Evolutionary conservation across 225 moss, liverwort and hornwort species (phyloP).

Genomic region (Asterella californica): DNA sequence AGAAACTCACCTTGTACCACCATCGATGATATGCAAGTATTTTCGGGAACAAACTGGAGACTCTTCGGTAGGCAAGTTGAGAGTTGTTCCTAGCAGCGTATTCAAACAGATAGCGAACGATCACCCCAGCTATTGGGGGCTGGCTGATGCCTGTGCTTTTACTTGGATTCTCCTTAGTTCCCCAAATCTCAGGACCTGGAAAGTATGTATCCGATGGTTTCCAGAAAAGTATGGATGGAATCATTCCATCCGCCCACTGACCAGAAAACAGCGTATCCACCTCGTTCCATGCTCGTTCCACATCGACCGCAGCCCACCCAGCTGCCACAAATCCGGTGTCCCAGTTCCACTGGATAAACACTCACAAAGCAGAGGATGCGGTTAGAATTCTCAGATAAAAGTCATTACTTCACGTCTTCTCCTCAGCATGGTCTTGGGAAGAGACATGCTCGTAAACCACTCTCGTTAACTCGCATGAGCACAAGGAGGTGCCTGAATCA

Average conservation of each 20-base stretch:
- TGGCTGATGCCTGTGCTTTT: conserved; percentile 44
- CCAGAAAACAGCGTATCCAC: conserved; percentile 36
- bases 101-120: conserved; percentile 36
- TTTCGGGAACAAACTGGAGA: conserved; percentile 33
- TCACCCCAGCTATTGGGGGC: conserved; percentile 40
- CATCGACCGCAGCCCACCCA: conserved; percentile 44
- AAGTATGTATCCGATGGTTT: conserved; percentile 46
- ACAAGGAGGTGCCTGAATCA: background rate
- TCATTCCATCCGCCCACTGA: conserved; percentile 46
- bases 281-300: conserved; percentile 38
- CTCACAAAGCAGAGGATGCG: background rate
- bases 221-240: conserved; percentile 43
- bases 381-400: background rate
- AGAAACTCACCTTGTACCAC: conserved; percentile 44
- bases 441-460: no score
- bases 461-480: background rate
- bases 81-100: conserved; percentile 19
- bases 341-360: conserved; percentile 45
- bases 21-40: conserved; percentile 43
- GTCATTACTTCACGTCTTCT: no score
- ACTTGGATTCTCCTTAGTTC: conserved; percentile 37
- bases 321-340: conserved; percentile 45
- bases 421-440: no score
- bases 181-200: conserved; percentile 50
- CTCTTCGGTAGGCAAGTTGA: conserved; percentile 20